Evolutionary conservation across 2,329 filamentous ascomycete genomes (phyloP).

Genomic region (Cercospora sp.): DNA sequence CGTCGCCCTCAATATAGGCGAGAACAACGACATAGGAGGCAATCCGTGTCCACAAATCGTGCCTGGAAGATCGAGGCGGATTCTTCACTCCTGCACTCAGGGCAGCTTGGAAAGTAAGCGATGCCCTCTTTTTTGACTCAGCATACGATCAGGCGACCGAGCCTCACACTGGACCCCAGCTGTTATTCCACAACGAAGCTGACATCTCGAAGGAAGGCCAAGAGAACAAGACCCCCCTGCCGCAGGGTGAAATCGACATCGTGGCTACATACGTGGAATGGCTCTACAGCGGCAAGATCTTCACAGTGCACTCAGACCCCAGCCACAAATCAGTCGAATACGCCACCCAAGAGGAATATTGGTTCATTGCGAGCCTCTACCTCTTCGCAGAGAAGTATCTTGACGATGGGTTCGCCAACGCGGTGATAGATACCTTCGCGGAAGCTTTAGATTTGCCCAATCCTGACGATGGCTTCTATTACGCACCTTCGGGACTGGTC

Average conservation of each 20-base stretch:
- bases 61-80: not conserved
- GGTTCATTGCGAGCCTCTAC: not conserved
- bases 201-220: not conserved
- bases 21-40: not conserved
- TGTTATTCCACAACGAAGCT: not conserved
- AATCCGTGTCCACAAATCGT: not conserved
- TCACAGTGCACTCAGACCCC: not conserved
- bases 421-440: not conserved
- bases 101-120: slow-evolving; percentile 5
- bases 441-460: not conserved
- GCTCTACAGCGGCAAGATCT: not conserved
- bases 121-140: not conserved
- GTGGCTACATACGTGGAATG: not conserved
- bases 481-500: not conserved
- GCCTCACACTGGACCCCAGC: not conserved
- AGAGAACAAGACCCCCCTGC: not conserved
- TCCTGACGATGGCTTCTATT: not conserved
- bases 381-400: not conserved
- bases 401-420: not conserved
- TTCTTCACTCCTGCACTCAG: slow-evolving; percentile 12
- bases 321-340: not conserved
- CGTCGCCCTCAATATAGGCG: not conserved
- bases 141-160: not conserved
- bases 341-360: not conserved
- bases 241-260: not conserved